Percentiles rank a stretch among this genome's conserved stretches.
phyloP scores from a whole-genome alignment of 306 rosid species.

The Cucumis melo region DNA sequence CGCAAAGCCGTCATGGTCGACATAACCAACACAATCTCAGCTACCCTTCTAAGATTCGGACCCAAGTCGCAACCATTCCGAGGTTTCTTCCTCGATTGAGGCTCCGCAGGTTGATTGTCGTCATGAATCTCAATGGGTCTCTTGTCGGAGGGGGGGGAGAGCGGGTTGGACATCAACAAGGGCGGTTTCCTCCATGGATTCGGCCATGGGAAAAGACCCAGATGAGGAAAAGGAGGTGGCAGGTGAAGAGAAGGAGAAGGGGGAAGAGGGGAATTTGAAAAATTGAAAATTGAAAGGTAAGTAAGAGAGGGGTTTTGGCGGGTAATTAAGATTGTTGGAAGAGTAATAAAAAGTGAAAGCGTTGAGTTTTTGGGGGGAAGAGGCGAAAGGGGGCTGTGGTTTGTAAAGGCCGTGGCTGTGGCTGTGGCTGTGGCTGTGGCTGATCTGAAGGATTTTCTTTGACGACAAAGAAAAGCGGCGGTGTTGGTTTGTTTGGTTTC shows the following conservation, averaged over 20 bases:
- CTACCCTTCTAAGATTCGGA: constrained; percentile 52
- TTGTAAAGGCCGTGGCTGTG: too few species aligned
- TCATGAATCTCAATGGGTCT: constrained; percentile 31
- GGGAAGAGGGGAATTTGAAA: constrained; percentile 11
- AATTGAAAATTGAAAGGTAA: constrained; percentile 9
- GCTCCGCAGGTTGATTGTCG: constrained; percentile 11
- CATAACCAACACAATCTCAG: constrained; percentile 78
- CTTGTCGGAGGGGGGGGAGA: constrained; percentile 14
- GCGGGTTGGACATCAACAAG: not conserved
- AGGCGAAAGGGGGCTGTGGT: not conserved
- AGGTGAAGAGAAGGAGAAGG: constrained; percentile 7
- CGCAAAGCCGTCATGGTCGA: constrained; percentile 74
- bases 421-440: not conserved
- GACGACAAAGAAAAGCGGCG: not conserved
- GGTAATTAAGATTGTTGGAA: constrained; percentile 1
- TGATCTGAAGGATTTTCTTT: not conserved
- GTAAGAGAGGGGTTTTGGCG: constrained; percentile 20
- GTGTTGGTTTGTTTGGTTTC: not conserved
- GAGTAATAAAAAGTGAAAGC: not conserved
- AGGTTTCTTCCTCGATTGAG: constrained; percentile 38
- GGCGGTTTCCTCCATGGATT: constrained; percentile 23
- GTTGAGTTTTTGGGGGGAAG: not conserved
- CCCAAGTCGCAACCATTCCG: constrained; percentile 15
- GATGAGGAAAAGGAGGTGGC: not conserved
- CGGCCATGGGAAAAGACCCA: constrained; percentile 13